Percentiles rank a stretch among this genome's conserved stretches.
phyloP scores from a whole-genome alignment of 495 filamentous ascomycete species.

The Penicillium parvum region DNA sequence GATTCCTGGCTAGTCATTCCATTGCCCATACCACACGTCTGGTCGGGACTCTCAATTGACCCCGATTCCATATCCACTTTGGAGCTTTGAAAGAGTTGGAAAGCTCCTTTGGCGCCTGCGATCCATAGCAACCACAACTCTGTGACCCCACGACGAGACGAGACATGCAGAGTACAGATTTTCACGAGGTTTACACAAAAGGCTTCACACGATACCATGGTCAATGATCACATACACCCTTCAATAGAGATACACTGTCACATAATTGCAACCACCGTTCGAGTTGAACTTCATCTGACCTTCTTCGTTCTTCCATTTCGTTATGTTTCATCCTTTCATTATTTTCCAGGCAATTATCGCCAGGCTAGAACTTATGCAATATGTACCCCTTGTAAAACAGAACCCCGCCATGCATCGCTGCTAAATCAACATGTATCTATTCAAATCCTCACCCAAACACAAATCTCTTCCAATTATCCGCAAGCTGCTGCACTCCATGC shows the following conservation, averaged over 20 bases:
- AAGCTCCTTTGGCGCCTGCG: background rate
- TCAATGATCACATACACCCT: constrained; percentile 17
- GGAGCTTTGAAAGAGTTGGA: background rate
- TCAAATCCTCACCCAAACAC: constrained; percentile 57
- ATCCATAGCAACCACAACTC: constrained; percentile 1
- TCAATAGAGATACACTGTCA: constrained; percentile 23
- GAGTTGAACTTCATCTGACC: background rate
- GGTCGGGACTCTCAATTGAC: too few relatives aligned
- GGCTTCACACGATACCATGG: constrained; percentile 23
- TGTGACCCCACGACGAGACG: constrained; percentile 22
- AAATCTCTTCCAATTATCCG: constrained; percentile 76
- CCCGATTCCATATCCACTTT: background rate
- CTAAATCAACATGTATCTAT: background rate
- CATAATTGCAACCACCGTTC: constrained; percentile 12
- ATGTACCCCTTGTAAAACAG: background rate
- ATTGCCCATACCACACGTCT: constrained; percentile 1
- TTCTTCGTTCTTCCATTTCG: background rate
- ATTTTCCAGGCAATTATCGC: background rate
- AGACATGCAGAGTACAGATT: constrained; percentile 21
- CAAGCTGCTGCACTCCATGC: constrained; percentile 64
- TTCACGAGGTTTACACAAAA: constrained; percentile 5
- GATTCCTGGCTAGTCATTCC: constrained; percentile 27
- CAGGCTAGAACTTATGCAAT: background rate
- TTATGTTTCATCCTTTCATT: background rate
- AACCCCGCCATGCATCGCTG: background rate